Base-by-base conservation (phyloP, 2,329 filamentous ascomycete genomes). In the Hypomyces rosellus region DNA sequence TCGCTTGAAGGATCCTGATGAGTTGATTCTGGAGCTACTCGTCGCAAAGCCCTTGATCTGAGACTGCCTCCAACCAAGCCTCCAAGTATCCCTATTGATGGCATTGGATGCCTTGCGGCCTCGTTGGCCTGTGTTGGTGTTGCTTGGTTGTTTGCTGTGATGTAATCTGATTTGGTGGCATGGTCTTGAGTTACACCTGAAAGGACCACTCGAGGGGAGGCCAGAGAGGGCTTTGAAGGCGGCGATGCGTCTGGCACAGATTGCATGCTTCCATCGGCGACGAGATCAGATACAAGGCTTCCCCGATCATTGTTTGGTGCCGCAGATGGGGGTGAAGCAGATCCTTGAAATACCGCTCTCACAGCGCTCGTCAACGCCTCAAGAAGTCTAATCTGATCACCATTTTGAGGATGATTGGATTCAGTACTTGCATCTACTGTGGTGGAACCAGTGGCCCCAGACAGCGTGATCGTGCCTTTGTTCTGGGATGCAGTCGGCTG, bases 361-460 rank as follows among this genome's bases (percentile, higher is more conserved):
- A 60, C 46, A 15, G 56, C 57, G 15, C 55, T 34, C 14, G 49
- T 48, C 34, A 60, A 49, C n/a, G 50, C 48, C 20, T 50, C 50
- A 16, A 59, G 48, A 12, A 60, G 34, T 41, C 18, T 36, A 25
- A 18, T 25, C 18, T 3, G 40, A 22, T 14, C 20, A 15, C 12
- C 18, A 14, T 7, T 18, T 11, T 34, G 36, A 7, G 38, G 13
- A 3, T 13, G n/a, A 15, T 43, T 22, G n/a, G 37, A 30, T 5
- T 47, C 39, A 2, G 38, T 13, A 4, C 22, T 33, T 15, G 47
- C 34, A n/a, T 25, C 46, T 9, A 13, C 14, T 3, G 13, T 2
- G 2, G 22, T 34, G 4, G 33, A 9, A 30, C 9, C 8, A 6
- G 25, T 30, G 25, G 8, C 25, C 8, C 25, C 25, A 4, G 25